A percentile compares a stretch with the other conserved stretches of the same genome.
These are phyloP conservation scores for Darksidea phi DNA, from an alignment of 495 filamentous ascomycete genomes.

Conservation along the genomic window DNA sequence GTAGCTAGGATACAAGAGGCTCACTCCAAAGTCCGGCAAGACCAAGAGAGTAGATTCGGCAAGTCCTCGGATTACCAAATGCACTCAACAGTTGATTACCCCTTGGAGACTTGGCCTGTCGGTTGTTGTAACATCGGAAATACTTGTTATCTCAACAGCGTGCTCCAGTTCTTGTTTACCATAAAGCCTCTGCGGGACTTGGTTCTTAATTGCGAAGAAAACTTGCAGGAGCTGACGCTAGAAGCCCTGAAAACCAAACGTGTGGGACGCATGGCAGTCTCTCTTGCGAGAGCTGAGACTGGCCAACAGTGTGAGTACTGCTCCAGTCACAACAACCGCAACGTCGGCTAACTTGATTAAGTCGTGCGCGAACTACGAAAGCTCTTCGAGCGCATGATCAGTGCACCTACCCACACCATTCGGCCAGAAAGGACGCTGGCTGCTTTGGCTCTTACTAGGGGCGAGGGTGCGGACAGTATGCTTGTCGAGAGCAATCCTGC, in stretches of 20 bases:
- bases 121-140: constrained; percentile 92
- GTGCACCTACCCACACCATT: constrained; percentile 52
- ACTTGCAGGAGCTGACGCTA: constrained; percentile 63
- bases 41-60: constrained; percentile 15
- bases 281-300: constrained; percentile 60
- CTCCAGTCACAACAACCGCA: no score
- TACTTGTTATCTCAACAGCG: constrained; percentile 96
- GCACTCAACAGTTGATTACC: constrained; percentile 10
- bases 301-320: constrained; percentile 66
- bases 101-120: constrained; percentile 61
- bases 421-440: constrained; percentile 77
- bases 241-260: constrained; percentile 59
- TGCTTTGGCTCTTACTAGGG: constrained; percentile 70
- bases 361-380: constrained; percentile 69
- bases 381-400: constrained; percentile 72
- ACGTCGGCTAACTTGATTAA: constrained; percentile 37
- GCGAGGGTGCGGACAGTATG: constrained; percentile 51
- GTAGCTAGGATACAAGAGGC: constrained; percentile 18
- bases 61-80: neutral
- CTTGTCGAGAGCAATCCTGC: neutral
- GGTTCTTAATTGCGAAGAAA: constrained; percentile 68
- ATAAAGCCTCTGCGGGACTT: constrained; percentile 79
- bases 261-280: constrained; percentile 63
- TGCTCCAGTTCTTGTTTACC: constrained; percentile 93
- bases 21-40: constrained; percentile 14